Evolutionary conservation across 148 eudicot genomes (phyloP).

Genomic region (Euryodendron excelsum): DNA sequence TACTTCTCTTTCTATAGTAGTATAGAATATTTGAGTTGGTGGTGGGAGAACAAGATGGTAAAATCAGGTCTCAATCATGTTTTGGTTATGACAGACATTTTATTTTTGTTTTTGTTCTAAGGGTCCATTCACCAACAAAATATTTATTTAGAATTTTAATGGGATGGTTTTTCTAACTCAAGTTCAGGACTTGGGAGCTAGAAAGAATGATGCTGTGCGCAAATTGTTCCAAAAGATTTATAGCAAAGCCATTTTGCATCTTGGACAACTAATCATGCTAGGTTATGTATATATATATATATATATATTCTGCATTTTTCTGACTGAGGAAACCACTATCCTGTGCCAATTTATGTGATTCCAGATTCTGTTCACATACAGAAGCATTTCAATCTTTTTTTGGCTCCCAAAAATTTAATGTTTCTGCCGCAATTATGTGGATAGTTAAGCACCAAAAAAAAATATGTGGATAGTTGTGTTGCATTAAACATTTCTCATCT

Average conservation of each 20-base stretch:
- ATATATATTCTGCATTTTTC: no score
- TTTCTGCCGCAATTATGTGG: neutral
- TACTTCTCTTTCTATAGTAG: no score
- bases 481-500: neutral
- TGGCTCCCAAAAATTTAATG: neutral
- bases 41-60: neutral
- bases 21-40: no score
- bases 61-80: neutral
- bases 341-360: neutral
- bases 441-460: no score
- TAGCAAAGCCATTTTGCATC: neutral
- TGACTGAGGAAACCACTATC: no score
- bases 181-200: neutral
- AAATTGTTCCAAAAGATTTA: neutral
- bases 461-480: neutral
- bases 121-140: neutral
- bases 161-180: neutral
- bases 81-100: neutral
- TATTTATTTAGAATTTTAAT: no score
- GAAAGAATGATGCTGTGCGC: neutral
- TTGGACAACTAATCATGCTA: neutral
- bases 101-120: neutral
- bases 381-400: neutral
- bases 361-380: neutral
- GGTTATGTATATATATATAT: neutral